Conservation (phyloP, 2,329 filamentous ascomycete species). For the Gaeumannomyces tritici region DNA sequence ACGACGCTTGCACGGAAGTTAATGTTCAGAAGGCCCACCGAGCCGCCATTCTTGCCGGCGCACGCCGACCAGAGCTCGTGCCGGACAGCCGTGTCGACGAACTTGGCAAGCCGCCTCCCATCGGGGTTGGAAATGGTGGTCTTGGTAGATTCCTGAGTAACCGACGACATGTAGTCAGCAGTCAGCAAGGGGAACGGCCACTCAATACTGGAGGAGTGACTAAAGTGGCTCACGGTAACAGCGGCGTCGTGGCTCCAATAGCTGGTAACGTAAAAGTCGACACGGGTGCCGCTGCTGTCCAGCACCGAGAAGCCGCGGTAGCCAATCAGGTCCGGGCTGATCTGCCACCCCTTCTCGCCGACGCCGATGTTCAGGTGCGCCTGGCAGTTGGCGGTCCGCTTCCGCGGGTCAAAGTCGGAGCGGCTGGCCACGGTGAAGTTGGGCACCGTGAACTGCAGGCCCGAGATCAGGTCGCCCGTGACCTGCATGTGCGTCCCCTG, state of each 20-base stretch:
- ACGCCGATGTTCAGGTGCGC: constrained; percentile 33
- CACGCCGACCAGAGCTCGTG: constrained; percentile 29
- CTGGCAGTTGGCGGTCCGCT: constrained; percentile 36
- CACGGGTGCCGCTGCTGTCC: constrained; percentile 27
- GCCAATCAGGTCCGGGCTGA: constrained; percentile 33
- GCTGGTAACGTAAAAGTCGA: constrained; percentile 35
- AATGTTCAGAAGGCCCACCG: constrained; percentile 34
- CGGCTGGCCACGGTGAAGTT: constrained; percentile 1
- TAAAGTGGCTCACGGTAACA: constrained; percentile 19
- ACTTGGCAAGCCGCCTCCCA: not conserved
- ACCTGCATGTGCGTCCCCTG: constrained; percentile 12
- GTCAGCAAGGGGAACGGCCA: not conserved
- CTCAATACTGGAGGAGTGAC: too few species aligned
- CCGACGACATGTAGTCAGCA: not conserved
- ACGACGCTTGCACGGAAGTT: constrained; percentile 34
- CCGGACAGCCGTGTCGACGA: not conserved
- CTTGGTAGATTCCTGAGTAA: not conserved
- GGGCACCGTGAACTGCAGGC: not conserved
- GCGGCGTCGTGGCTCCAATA: constrained; percentile 35
- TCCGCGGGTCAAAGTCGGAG: constrained; percentile 19
- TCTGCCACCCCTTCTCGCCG: constrained; percentile 32
- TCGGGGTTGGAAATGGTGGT: constrained; percentile 1
- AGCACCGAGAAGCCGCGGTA: constrained; percentile 38
- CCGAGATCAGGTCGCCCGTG: not conserved
- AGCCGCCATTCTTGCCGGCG: constrained; percentile 15